phyloP scores from a whole-genome alignment of 805 yeast species.

The Ogataea pini region DNA sequence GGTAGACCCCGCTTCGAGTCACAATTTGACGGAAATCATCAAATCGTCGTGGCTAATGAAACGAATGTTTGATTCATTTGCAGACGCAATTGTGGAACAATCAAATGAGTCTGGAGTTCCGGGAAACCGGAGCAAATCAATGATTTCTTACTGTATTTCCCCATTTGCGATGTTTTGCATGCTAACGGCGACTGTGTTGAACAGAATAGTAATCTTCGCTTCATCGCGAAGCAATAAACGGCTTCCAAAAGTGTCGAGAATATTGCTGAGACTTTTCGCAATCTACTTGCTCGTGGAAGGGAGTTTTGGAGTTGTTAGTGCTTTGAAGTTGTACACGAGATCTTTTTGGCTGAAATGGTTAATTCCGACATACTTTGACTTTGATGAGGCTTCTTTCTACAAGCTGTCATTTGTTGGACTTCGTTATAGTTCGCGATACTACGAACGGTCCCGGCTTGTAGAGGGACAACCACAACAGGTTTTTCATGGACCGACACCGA shows the following conservation, averaged over 20 bases:
- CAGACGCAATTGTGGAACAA: slow-evolving; percentile 38
- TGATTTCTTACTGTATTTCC: slow-evolving; percentile 50
- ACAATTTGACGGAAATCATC: slow-evolving; percentile 14
- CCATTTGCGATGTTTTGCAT: slow-evolving; percentile 55
- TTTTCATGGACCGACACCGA: slow-evolving; percentile 45
- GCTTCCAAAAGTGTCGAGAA: slow-evolving; percentile 33
- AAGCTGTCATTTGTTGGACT: slow-evolving; percentile 30
- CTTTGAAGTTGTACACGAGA: slow-evolving; percentile 31
- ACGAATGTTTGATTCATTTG: slow-evolving; percentile 31
- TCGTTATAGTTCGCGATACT: slow-evolving; percentile 26
- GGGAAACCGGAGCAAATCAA: slow-evolving; percentile 39
- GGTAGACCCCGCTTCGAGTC: slow-evolving; percentile 17
- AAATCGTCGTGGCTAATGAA: slow-evolving; percentile 27
- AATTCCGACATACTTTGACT: slow-evolving; percentile 27
- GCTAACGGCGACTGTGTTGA: slow-evolving; percentile 56
- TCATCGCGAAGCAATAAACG: slow-evolving; percentile 45
- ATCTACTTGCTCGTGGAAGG: slow-evolving; percentile 37
- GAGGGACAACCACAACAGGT: slow-evolving; percentile 21
- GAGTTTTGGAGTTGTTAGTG: slow-evolving; percentile 37
- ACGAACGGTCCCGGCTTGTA: slow-evolving; percentile 12
- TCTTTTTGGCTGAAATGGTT: slow-evolving; percentile 9
- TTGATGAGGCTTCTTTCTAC: slow-evolving; percentile 26
- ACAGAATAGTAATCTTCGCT: slow-evolving; percentile 60
- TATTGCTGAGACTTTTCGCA: slow-evolving; percentile 42
- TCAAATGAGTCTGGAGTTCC: slow-evolving; percentile 32